Base-by-base conservation (phyloP, 129 eudicot genomes). In the carrot (Daucus carota) region DNA sequence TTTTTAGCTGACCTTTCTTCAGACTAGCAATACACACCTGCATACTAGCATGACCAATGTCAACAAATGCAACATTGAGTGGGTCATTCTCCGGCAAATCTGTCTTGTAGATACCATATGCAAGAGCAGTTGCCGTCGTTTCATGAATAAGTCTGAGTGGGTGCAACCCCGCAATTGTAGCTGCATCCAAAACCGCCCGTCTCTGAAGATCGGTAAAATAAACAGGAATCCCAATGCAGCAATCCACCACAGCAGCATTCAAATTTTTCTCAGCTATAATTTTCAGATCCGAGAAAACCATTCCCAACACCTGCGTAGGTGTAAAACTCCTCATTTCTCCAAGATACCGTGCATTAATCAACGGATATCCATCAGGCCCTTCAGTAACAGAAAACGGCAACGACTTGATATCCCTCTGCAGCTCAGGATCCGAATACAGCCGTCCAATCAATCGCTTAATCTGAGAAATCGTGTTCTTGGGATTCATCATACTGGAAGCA, bases 1-100 rank as follows among this genome's bases (percentile, higher is more conserved):
- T 79, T 79, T 90, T 90, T 72, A 93, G 70, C 26, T 90, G 95
- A 15, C 97, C 98, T 84, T 93, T 93, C 90, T 93, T 93, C 44
- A 93, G 91, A n/a, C 90, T 96, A 80, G 92, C 96, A 75, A 93
- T 82, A 76, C 96, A 93, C n/a, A 93, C 98, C 80, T 93, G 98
- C 96, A 93, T 82, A 62, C 98, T 93, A 26, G 98, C 83, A 80
- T 93, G 98, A 10, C 98, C 98, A 70, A 93, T 78, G 77, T 93
- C 98, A 13, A 93, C 89, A 80, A 93, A 90, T 10, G 96, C 98
- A 73, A 93, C 90, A 79, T 93, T 93, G 22, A 93, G 31, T 65
- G 83, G 90, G 38, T 93, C 97, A 66, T 83, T 89, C 79, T 93
- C 98, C 3, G 98, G 98, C 47, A 93, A 84, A 54, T 93, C 98